Evolutionary conservation across 1,284 basidiomycete genomes (phyloP).

Genomic region (Leccinum subfulvum): DNA sequence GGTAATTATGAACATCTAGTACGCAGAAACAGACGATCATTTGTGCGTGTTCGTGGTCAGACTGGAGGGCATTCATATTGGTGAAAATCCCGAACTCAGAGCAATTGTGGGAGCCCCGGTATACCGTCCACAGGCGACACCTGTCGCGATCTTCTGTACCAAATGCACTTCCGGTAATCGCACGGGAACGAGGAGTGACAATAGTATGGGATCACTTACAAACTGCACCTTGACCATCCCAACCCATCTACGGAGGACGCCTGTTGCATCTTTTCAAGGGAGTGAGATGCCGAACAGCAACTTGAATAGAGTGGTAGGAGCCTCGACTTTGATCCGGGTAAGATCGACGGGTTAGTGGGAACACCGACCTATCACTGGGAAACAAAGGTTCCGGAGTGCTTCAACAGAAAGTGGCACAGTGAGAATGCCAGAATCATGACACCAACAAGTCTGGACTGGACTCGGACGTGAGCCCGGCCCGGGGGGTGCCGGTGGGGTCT

Average conservation of each 20-base stretch:
- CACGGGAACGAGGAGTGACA: neutral
- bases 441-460: neutral
- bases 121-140: neutral
- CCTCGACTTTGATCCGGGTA: neutral
- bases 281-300: no score
- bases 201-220: neutral
- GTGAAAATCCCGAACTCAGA: neutral
- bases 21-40: neutral
- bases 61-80: neutral
- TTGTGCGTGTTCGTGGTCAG: neutral
- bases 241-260: no score
- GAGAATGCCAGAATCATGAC: neutral
- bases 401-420: neutral
- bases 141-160: neutral
- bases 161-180: neutral
- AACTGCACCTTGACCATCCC: no score
- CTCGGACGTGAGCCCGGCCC: neutral
- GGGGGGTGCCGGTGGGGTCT: neutral
- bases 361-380: neutral
- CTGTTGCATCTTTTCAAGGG: no score
- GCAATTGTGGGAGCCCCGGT: neutral
- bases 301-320: neutral
- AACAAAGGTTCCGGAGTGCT: neutral
- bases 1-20: neutral
- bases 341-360: neutral